A percentile compares a stretch with the other conserved stretches of the same genome.
phyloP scores from a whole-genome alignment of 306 rosid species.

The Morella rubra region DNA sequence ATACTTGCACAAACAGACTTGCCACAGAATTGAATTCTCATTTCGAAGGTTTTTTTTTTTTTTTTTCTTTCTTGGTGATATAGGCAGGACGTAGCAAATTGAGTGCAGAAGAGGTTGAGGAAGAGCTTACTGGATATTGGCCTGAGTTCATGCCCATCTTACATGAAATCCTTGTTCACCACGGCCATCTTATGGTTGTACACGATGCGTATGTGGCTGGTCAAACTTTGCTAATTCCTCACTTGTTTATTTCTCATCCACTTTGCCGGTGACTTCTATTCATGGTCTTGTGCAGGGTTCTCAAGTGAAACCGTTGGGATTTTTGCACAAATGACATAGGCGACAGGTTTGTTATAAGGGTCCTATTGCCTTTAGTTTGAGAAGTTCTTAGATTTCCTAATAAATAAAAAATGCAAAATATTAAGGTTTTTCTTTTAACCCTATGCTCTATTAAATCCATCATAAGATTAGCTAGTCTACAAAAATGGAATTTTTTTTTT shows the following conservation, averaged over 20 bases:
- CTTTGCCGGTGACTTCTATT: neutral
- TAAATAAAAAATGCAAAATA: neutral
- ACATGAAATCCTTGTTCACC: neutral
- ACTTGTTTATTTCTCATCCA: neutral
- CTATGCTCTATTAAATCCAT: no score
- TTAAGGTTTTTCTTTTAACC: neutral
- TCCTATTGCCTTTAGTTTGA: neutral
- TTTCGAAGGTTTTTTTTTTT: neutral
- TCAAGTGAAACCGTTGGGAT: neutral
- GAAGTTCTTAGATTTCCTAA: neutral
- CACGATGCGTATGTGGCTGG: conserved; percentile 7
- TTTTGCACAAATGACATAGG: neutral
- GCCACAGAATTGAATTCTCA: neutral
- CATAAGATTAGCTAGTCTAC: no score
- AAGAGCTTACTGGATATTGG: neutral
- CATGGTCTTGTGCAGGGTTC: neutral
- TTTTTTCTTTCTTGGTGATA: neutral
- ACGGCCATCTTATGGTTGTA: conserved; percentile 2
- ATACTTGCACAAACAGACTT: neutral
- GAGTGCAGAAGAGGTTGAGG: neutral
- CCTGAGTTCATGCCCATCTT: conserved; percentile 13
- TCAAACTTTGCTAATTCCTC: neutral
- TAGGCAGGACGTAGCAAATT: neutral
- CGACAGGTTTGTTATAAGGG: neutral
- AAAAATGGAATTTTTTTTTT: no score